Base-by-base conservation (phyloP, 345 rosid genomes). In the Lepidium africanum region DNA sequence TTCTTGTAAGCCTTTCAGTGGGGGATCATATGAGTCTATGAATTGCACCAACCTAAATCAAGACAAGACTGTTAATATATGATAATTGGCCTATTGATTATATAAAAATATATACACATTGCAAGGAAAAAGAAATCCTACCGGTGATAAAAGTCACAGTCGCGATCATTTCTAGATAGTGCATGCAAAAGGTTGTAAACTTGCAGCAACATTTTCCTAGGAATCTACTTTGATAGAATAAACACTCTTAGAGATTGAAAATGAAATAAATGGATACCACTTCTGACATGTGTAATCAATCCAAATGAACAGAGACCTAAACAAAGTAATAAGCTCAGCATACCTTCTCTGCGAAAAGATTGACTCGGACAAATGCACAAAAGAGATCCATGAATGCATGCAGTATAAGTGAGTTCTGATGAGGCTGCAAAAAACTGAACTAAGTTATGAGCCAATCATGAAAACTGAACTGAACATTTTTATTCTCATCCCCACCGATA, bases 141-240 rank as follows among this genome's bases (percentile, higher is more conserved):
- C 99, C 99, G 87, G 79, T 94, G 97, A 86, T 94, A 94, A 67
- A 89, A 94, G 80, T 94, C 97, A 76, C 96, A 94, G 77, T 94
- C 99, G 63, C 93, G 70, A 57, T 94, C 97, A 77, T 85, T 89
- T 80, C 97, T 89, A 77, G 96, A 85, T 78, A 91, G 72, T 40
- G 99, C 86, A 83, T 94, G 94, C 75, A 94, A 73, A 72, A 94
- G 91, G 77, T 94, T 94, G 83, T 91, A 94, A 49, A 85, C 82
- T 80, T 94, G 99, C 81, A 94, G 81, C 87, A 91, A 70, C 99
- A 94, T 91, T 81, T 94, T 94, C 78, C 99, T 86, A 12, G 99
- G 99, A 55, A 94, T 78, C 99, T 94, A 86, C 69, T 64, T 77
- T 10, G 60, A 79, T 56, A 39, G 71, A 33, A 67, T 62, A 45